Evolutionary conservation across 176 grass and related monocot genomes (phyloP).

Genomic region (Musa acuminata): DNA sequence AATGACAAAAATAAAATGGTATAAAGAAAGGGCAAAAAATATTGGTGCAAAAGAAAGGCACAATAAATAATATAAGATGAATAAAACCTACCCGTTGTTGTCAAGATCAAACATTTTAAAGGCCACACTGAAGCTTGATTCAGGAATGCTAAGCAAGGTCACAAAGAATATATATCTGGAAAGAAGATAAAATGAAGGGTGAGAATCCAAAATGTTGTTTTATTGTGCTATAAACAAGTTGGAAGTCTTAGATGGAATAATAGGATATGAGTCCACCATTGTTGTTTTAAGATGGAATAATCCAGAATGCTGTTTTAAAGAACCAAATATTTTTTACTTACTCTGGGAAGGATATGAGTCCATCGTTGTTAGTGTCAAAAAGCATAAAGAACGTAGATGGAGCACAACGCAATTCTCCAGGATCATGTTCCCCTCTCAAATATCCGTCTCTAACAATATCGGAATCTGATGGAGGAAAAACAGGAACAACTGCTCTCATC

Average conservation of each 20-base stretch:
- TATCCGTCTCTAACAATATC: slow-evolving; percentile 51
- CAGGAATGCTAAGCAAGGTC: slow-evolving; percentile 83
- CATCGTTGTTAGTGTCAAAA: slow-evolving; percentile 38
- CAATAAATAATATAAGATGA: background rate
- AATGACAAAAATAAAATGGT: background rate
- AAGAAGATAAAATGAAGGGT: slow-evolving; percentile 19
- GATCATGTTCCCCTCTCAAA: slow-evolving; percentile 61
- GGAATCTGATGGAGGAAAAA: slow-evolving; percentile 93
- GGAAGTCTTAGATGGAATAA: slow-evolving; percentile 30
- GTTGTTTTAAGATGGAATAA: slow-evolving; percentile 30
- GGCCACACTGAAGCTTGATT: slow-evolving; percentile 53
- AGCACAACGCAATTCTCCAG: slow-evolving; percentile 25
- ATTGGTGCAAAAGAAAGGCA: background rate
- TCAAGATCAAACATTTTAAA: slow-evolving; percentile 99
- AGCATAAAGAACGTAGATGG: slow-evolving; percentile 65
- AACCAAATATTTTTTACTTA: slow-evolving; percentile 30
- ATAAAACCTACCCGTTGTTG: slow-evolving; percentile 55
- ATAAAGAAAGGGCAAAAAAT: background rate
- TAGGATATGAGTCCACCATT: slow-evolving; percentile 56
- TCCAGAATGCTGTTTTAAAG: slow-evolving; percentile 25
- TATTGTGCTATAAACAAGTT: background rate
- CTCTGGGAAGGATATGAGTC: slow-evolving; percentile 88
- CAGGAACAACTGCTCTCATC: slow-evolving; percentile 76
- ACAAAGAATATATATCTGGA: slow-evolving; percentile 92
- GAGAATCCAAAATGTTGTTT: slow-evolving; percentile 8